These are phyloP conservation scores for Boechera retrofracta DNA, from an alignment of 345 rosid species.

Conservation along the genomic window DNA sequence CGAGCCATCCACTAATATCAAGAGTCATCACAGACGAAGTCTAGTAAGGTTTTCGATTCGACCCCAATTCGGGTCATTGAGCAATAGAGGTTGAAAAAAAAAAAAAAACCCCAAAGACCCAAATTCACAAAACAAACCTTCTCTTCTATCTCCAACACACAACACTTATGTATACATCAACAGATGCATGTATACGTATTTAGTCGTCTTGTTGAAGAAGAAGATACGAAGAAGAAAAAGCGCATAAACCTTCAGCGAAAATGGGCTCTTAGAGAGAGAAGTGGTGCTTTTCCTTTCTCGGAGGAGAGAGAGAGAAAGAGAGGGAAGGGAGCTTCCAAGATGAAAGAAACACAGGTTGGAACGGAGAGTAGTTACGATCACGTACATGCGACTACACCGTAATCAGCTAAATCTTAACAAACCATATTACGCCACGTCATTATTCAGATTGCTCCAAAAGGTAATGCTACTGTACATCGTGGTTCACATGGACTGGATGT, in stretches of 20 bases:
- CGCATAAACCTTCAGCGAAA: slow-evolving; percentile 52
- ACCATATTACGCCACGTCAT: slow-evolving; percentile 24
- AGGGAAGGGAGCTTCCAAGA: slow-evolving; percentile 39
- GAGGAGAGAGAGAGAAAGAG: slow-evolving; percentile 41
- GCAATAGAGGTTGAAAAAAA: slow-evolving; percentile 27
- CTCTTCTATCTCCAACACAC: slow-evolving; percentile 20
- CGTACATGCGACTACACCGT: slow-evolving; percentile 38
- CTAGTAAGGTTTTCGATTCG: slow-evolving; percentile 51
- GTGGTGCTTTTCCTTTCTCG: slow-evolving; percentile 40
- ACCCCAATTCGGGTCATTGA: slow-evolving; percentile 45
- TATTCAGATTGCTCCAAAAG: neutral
- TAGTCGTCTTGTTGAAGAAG: slow-evolving; percentile 29
- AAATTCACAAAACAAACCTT: slow-evolving; percentile 2
- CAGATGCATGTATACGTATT: slow-evolving; percentile 29
- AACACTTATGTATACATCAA: slow-evolving; percentile 27
- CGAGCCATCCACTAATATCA: slow-evolving; percentile 63
- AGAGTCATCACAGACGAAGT: slow-evolving; percentile 62
- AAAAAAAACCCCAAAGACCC: slow-evolving; percentile 12
- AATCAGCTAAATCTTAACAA: slow-evolving; percentile 19
- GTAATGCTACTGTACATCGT: slow-evolving; percentile 29
- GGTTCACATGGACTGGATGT: slow-evolving; percentile 34
- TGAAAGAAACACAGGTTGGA: slow-evolving; percentile 51
- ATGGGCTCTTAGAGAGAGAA: slow-evolving; percentile 43
- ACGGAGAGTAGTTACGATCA: slow-evolving; percentile 35
- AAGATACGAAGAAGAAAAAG: slow-evolving; percentile 25